Conservation (phyloP, 768 basidiomycete genomes). For the Boletus reticulatus region DNA sequence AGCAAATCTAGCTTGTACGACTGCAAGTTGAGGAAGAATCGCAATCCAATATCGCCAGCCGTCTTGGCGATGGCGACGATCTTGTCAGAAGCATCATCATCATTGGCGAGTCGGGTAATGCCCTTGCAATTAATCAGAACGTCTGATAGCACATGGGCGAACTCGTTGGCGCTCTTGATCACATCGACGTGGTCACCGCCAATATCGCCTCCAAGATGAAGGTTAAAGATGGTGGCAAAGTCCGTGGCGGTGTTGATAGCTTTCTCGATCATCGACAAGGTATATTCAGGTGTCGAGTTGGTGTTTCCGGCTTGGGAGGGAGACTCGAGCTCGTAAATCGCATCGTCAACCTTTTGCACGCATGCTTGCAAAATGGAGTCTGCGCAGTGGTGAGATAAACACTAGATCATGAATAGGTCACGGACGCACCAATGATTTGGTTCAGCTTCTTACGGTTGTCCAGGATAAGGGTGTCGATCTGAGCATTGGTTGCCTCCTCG, state of each 20-base stretch:
- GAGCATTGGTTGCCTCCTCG: conserved; percentile 91
- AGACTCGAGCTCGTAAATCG: conserved; percentile 97
- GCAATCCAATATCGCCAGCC: conserved; percentile 84
- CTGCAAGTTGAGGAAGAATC: conserved; percentile 94
- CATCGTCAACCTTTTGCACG: conserved; percentile 94
- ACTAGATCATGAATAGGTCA: neutral
- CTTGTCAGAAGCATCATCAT: conserved; percentile 91
- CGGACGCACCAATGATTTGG: conserved; percentile 79
- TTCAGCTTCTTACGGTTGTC: conserved; percentile 98
- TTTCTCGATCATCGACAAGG: conserved; percentile 97
- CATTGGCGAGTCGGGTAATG: conserved; percentile 85
- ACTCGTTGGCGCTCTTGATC: conserved; percentile 95
- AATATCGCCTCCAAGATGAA: conserved; percentile 80
- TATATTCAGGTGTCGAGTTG: conserved; percentile 98
- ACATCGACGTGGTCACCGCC: conserved; percentile 97
- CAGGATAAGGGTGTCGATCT: conserved; percentile 94
- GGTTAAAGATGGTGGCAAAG: conserved; percentile 92
- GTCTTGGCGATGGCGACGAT: conserved; percentile 80
- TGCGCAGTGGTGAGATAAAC: conserved; percentile 32
- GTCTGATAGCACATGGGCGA: conserved; percentile 90
- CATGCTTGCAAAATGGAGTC: conserved; percentile 97
- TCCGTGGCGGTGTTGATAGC: conserved; percentile 92
- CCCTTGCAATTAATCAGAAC: conserved; percentile 94
- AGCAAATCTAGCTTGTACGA: conserved; percentile 90
- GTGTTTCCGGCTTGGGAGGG: conserved; percentile 92